Conservation (phyloP, 257 asterid species). For the Thymus mandschuricus region DNA sequence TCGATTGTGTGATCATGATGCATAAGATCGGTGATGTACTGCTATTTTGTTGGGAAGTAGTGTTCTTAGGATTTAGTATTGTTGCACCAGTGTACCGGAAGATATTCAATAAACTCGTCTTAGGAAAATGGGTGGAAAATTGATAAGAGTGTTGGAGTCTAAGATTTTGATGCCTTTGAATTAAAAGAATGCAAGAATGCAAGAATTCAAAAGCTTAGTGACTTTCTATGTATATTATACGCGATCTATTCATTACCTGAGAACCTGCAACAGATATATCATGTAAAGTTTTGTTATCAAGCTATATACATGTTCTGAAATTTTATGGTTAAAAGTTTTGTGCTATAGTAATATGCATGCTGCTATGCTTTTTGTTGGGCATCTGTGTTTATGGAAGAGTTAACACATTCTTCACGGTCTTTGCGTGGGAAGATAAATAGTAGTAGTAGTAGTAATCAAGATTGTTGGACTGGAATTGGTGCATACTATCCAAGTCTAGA, state of each 20-base stretch:
- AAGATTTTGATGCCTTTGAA: background rate
- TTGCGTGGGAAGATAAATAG: background rate
- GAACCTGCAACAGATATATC: background rate
- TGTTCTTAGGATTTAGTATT: background rate
- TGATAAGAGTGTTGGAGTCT: background rate
- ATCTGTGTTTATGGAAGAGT: background rate
- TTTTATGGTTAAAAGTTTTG: constrained; percentile 13
- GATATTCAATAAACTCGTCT: constrained; percentile 2
- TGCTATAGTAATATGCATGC: background rate
- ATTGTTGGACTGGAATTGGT: background rate
- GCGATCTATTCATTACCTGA: background rate
- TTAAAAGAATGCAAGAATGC: background rate
- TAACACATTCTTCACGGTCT: background rate
- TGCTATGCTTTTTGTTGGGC: background rate
- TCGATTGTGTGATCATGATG: background rate
- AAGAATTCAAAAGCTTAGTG: background rate
- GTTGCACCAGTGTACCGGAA: background rate
- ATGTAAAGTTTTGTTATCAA: background rate
- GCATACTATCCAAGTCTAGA: background rate
- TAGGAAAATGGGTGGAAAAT: background rate
- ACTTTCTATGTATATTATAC: background rate
- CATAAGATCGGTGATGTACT: constrained; percentile 8
- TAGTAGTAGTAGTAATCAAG: background rate
- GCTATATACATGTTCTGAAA: too few species aligned
- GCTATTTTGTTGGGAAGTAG: constrained; percentile 3